Base-by-base conservation (phyloP, 352 stramenopile genomes). In the Globisporangium radiosum region DNA sequence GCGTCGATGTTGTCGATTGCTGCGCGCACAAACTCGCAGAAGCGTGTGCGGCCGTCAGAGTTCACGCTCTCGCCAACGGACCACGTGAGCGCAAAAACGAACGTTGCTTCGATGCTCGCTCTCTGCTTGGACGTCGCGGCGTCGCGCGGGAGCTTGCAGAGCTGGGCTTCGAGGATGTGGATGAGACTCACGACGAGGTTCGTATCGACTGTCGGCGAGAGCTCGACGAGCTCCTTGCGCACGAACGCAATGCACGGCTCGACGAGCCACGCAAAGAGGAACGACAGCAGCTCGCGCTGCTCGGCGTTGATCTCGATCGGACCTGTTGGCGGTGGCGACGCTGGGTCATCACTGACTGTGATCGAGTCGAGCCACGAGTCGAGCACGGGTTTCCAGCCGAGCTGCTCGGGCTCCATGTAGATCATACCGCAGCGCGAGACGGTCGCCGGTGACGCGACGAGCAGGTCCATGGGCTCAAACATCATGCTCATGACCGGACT, bases 401-500 rank as follows among this genome's bases (percentile, higher is more conserved):
- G 71, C 57, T 97, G 91, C 50, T 92, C 84, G 7, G 91, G 88
- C 60, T 98, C 92, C 83, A 95, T 96, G 71, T 97, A 98, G 59
- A 98, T 97, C 88, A 98, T 97, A 5, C 93, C 94, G 55, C 92
- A 95, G 9, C 93, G 87, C 51, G 84, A 96, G 7, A 98, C 93
- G 4, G 94, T 98, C 1, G 94, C 93, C 3, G 94, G 94, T 0
- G 87, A 97, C 2, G 94, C 94, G 7, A 96, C 86, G n/a, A 97
- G 71, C 48, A 98, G 71, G 67, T 98, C 89, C 85, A 97, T 95
- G 1, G 91, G 88, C 67, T 98, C 94, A 52, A 98, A 98, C 76
- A 97, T 97, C 93, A 98, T 98, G 57, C 89, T 97, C 90, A 98
- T 98, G 38, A 90, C 81, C 15, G 90, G 65, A 44, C 79, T 96